A percentile compares a stretch with the other conserved stretches of the same genome.
These are phyloP conservation scores for Melianthus villosus DNA, from an alignment of 441 rosid genomes.

Conservation along the genomic window DNA sequence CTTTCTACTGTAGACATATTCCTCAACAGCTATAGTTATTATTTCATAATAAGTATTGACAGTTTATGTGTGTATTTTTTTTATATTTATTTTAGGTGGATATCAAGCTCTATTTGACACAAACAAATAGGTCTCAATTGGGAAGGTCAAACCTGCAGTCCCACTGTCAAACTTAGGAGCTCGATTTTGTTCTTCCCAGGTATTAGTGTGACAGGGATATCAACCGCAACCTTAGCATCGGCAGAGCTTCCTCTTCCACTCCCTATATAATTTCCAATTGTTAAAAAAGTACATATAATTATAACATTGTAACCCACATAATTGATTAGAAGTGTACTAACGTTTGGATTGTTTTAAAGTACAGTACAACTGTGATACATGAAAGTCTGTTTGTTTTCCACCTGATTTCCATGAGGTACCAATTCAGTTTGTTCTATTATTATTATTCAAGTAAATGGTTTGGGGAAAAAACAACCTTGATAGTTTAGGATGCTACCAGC, in stretches of 20 bases:
- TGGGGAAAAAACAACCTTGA: no score
- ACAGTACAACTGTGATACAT: no score
- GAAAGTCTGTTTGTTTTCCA: no score
- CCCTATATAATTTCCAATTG: conserved; percentile 27
- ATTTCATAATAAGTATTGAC: no score
- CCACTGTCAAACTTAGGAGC: conserved; percentile 82
- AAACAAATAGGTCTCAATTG: conserved; percentile 3
- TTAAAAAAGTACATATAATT: not conserved
- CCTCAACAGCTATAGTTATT: conserved; percentile 3
- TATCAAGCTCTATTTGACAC: conserved; percentile 1
- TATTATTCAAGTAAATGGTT: no score
- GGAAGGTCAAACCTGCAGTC: conserved; percentile 54
- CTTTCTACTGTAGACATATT: not conserved
- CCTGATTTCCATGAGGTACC: no score
- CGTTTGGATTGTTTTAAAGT: not conserved
- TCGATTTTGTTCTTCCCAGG: conserved; percentile 65
- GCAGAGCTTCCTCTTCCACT: conserved; percentile 33
- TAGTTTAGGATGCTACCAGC: no score
- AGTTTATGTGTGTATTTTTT: no score
- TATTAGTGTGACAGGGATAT: conserved; percentile 39
- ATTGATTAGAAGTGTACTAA: no score
- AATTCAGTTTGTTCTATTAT: no score
- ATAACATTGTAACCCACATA: not conserved
- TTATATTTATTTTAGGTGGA: no score
- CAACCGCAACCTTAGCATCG: conserved; percentile 38